Evolutionary conservation across 2,329 filamentous ascomycete species (phyloP).

Genomic region (Fusarium chlamydosporum): DNA sequence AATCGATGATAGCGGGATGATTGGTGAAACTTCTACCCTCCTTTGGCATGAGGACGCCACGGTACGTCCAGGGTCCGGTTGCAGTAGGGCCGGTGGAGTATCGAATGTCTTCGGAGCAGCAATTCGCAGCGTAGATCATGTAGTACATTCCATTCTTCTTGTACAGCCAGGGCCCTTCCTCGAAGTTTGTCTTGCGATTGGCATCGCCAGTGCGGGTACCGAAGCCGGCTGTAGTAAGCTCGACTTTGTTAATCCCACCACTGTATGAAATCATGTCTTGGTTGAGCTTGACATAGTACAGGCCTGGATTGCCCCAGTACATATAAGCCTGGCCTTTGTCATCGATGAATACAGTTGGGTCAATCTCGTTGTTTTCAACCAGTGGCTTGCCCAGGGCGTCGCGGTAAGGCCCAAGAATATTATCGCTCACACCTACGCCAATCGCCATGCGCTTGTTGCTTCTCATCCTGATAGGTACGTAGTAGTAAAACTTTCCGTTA

Average conservation of each 20-base stretch:
- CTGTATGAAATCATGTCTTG: slow-evolving; percentile 54
- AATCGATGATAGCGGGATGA: slow-evolving; percentile 16
- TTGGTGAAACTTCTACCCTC: slow-evolving; percentile 24
- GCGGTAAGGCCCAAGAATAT: slow-evolving; percentile 54
- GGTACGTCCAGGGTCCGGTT: slow-evolving; percentile 23
- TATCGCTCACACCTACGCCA: slow-evolving; percentile 56
- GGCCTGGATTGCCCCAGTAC: slow-evolving; percentile 58
- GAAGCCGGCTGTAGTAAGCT: slow-evolving; percentile 9
- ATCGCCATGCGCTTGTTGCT: slow-evolving; percentile 55
- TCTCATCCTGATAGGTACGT: slow-evolving; percentile 54
- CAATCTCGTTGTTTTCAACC: slow-evolving; percentile 57
- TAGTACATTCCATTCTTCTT: slow-evolving; percentile 56
- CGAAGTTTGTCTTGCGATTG: slow-evolving; percentile 52
- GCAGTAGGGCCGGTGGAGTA: slow-evolving; percentile 20
- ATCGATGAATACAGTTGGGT: slow-evolving; percentile 57
- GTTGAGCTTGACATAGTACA: slow-evolving; percentile 53
- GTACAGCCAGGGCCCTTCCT: slow-evolving; percentile 59
- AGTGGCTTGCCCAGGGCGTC: slow-evolving; percentile 55
- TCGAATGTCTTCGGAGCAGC: slow-evolving; percentile 22
- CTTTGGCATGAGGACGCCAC: neutral
- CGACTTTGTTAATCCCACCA: slow-evolving; percentile 4
- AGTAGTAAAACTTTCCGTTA: slow-evolving; percentile 57
- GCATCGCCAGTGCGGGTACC: slow-evolving; percentile 2
- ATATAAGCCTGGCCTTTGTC: slow-evolving; percentile 55
- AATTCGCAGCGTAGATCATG: slow-evolving; percentile 58